Conservation (phyloP, 352 stramenopile species). For the Globisporangium perplexum region DNA sequence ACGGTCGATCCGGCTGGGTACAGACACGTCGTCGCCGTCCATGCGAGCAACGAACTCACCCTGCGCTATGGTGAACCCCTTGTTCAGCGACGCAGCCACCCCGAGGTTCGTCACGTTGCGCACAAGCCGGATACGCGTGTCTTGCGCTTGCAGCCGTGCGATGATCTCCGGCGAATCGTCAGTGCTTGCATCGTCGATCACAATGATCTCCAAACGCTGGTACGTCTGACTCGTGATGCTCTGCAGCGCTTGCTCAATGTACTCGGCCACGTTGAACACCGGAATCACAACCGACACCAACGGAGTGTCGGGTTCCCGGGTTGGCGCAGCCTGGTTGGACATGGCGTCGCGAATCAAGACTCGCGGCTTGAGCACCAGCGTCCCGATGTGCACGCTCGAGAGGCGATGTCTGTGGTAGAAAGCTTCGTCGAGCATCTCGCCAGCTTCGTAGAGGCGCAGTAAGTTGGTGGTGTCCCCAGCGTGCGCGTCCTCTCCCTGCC, state of each 20-base stretch:
- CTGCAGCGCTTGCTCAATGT: conserved; percentile 36
- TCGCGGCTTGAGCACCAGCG: conserved; percentile 34
- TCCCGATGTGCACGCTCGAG: conserved; percentile 75
- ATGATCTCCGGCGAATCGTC: conserved; percentile 37
- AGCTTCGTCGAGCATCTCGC: conserved; percentile 40
- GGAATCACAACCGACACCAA: conserved; percentile 69
- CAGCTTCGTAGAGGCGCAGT: conserved; percentile 22
- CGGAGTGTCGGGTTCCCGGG: not conserved
- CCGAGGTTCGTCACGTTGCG: conserved; percentile 39
- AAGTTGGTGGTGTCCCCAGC: conserved; percentile 29
- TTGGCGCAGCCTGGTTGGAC: no score
- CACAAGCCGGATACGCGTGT: conserved; percentile 33
- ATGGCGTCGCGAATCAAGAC: not conserved
- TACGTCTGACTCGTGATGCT: conserved; percentile 36
- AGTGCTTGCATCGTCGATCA: conserved; percentile 65
- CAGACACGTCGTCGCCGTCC: conserved; percentile 79
- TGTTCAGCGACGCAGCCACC: conserved; percentile 68
- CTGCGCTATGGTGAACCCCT: conserved; percentile 40
- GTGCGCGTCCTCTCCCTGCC: conserved; percentile 5
- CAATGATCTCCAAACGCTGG: conserved; percentile 53
- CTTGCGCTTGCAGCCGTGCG: conserved; percentile 30
- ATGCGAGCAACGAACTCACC: conserved; percentile 69
- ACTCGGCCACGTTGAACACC: conserved; percentile 48
- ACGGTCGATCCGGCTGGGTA: conserved; percentile 42
- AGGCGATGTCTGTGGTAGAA: conserved; percentile 55